Evolutionary conservation across 2,329 filamentous ascomycete genomes (phyloP), one percentile per base, ranked within the genome.

Genomic region (Cladophialophora bantiana): DNA sequence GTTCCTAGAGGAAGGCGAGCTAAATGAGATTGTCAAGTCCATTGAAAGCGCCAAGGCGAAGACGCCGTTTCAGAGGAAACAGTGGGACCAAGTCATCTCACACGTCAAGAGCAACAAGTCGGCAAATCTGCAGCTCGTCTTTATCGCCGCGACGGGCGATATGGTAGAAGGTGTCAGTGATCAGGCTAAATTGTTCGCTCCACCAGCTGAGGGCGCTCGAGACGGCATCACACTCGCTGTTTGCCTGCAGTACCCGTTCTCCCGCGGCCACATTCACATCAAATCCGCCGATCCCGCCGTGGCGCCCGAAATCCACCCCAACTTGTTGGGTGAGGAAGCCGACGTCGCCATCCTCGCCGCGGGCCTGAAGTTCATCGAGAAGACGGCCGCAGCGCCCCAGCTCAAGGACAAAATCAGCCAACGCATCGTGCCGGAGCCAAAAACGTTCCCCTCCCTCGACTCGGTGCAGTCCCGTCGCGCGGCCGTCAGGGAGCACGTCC

Each of bases 151-250:
- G 7, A 73, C 78, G 32, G 76, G 70, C 36, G 75, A 73, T 53
- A 68, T 71, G 35, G 72, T 71, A 15, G 74, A 74, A 15, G 71
- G 76, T 18, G 52, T 56, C 15, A 20, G 52, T 10, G 82, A 82
- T 3, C 83, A 84, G 64, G 83, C 80, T 78, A 83, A 77, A 62
- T 75, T 81, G 57, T 74, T 69, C 42, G 42, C 70, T 75, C 82
- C 73, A 57, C 71, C 38, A 62, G 75, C 61, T 55, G 75, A 68
- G 64, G 76, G 74, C 1, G 84, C 81, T 66, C 80, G 78, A 62
- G 84, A 85, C 64, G 82, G 77, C 7, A 83, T 81, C 2, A 79
- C 85, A 76, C 69, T 85, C 0, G 80, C 82, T 64, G 82, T 85
- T 18, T 62, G 64, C 65, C 74, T 86, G 0, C 83, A 85, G 66